These are phyloP conservation scores for Bigelowiella natans DNA, from an alignment of 78 protist species.

Conservation along the genomic window DNA sequence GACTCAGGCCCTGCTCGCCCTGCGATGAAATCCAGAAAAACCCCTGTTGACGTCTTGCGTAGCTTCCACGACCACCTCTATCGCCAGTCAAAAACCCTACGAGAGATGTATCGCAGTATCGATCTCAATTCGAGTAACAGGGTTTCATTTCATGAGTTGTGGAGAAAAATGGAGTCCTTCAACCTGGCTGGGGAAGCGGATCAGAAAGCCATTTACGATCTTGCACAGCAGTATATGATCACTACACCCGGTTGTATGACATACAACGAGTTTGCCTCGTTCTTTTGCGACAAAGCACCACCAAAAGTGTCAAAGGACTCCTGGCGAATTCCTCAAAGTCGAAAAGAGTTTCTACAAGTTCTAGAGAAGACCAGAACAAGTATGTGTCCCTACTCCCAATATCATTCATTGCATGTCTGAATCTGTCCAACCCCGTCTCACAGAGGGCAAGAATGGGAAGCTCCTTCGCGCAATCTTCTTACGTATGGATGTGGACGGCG, in stretches of 20 bases:
- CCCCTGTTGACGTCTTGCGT: too few species aligned
- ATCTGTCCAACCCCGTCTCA: neutral
- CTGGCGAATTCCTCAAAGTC: neutral
- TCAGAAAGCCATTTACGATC: neutral
- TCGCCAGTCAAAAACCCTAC: neutral
- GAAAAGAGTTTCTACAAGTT: neutral
- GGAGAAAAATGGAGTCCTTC: neutral
- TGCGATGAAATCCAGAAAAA: too few species aligned
- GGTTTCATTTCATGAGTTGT: neutral
- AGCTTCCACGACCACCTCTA: too few species aligned
- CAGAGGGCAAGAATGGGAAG: neutral
- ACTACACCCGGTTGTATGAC: neutral
- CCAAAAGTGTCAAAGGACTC: neutral
- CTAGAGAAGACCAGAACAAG: neutral
- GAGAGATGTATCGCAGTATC: neutral
- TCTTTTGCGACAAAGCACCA: neutral
- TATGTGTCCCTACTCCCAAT: neutral
- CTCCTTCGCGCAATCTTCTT: neutral
- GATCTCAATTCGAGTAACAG: neutral
- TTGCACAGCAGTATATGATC: neutral
- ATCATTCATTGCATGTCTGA: neutral
- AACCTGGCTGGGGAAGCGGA: too few species aligned
- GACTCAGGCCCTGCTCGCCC: too few species aligned
- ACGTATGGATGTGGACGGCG: neutral
- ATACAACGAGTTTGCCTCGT: neutral